These are phyloP conservation scores for Aspergillus tamarii DNA, from an alignment of 2,329 filamentous ascomycete genomes.

Conservation along the genomic window DNA sequence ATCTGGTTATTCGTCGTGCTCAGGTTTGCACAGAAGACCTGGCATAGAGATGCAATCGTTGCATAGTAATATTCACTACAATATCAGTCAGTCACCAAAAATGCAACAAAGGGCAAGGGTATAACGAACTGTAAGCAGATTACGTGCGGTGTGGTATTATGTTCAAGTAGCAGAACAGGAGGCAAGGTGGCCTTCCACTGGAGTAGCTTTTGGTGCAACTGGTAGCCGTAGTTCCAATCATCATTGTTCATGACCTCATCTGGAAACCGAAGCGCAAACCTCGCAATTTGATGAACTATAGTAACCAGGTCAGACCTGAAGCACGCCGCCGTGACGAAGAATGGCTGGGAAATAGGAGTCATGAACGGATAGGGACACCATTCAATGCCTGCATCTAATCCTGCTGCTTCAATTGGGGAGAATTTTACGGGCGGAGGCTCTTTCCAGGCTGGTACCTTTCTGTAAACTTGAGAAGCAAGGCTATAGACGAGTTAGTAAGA, in stretches of 20 bases:
- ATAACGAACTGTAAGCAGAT: slow-evolving; percentile 24
- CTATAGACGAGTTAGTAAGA: slow-evolving; percentile 15
- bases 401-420: slow-evolving; percentile 18
- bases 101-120: not conserved
- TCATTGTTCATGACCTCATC: slow-evolving; percentile 1
- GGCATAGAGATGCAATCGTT: slow-evolving; percentile 21
- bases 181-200: slow-evolving; percentile 20
- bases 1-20: not conserved
- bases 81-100: not conserved
- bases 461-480: slow-evolving; percentile 27
- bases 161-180: slow-evolving; percentile 12
- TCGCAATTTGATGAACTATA: slow-evolving; percentile 21
- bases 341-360: slow-evolving; percentile 15
- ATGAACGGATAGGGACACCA: slow-evolving; percentile 24
- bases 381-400: slow-evolving; percentile 18
- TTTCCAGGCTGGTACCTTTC: slow-evolving; percentile 22
- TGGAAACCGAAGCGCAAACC: slow-evolving; percentile 18
- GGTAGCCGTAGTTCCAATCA: slow-evolving; percentile 21
- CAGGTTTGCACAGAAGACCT: slow-evolving; percentile 17
- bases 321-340: slow-evolving; percentile 17
- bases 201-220: slow-evolving; percentile 14
- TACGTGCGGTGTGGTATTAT: slow-evolving; percentile 23
- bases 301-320: slow-evolving; percentile 17
- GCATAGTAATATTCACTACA: slow-evolving; percentile 25
- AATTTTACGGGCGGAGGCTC: slow-evolving; percentile 22